Conservation (phyloP, 2,329 filamentous ascomycete species). For the Xylariaceae sp. region DNA sequence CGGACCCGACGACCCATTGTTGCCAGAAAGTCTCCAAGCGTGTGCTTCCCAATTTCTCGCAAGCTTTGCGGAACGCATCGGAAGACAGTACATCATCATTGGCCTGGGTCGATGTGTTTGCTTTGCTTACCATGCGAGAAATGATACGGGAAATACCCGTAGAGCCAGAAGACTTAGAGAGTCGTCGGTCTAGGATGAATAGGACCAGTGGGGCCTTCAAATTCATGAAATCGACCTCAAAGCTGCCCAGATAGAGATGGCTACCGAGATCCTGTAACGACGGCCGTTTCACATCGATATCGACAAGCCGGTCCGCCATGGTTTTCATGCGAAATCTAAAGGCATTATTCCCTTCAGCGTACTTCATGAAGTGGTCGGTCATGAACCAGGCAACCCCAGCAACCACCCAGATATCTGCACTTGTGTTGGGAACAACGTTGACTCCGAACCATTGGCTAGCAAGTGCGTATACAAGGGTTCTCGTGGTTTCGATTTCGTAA, state of each 20-base stretch:
- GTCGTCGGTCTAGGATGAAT: conserved; percentile 87
- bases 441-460: conserved; percentile 94
- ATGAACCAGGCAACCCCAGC: conserved; percentile 92
- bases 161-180: conserved; percentile 84
- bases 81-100: conserved; percentile 72
- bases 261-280: conserved; percentile 79
- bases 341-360: conserved; percentile 90
- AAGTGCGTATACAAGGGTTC: conserved; percentile 76
- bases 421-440: conserved; percentile 80
- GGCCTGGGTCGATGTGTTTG: conserved; percentile 62
- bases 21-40: conserved; percentile 88
- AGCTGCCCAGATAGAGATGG: conserved; percentile 73
- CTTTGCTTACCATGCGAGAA: conserved; percentile 79
- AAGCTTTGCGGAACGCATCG: conserved; percentile 75
- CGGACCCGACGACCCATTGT: conserved; percentile 87
- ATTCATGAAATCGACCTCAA: conserved; percentile 86
- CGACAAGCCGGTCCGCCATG: conserved; percentile 76
- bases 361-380: conserved; percentile 88
- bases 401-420: conserved; percentile 82
- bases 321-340: conserved; percentile 87
- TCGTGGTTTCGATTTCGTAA: conserved; percentile 75
- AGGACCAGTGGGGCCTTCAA: conserved; percentile 88
- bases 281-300: conserved; percentile 77
- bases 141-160: conserved; percentile 82
- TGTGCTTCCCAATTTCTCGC: conserved; percentile 84